Evolutionary conservation across 2,329 filamentous ascomycete genomes (phyloP), one percentile per base, ranked within the genome.

Genomic region (Fusarium sarcochroum): DNA sequence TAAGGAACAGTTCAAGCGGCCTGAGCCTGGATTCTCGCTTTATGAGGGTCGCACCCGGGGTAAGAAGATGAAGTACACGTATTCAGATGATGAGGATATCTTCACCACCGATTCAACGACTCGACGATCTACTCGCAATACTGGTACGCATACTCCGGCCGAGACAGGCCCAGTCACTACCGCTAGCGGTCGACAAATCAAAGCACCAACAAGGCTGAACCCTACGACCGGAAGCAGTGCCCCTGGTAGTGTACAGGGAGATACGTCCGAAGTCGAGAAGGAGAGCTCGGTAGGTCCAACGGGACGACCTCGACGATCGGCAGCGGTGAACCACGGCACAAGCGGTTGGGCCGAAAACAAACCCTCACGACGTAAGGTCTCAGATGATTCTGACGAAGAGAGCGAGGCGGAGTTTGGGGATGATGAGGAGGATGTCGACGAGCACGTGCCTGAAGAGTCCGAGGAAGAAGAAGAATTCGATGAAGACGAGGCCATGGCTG

Each of bases 31-130:
- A 6, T 97, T 95, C 77, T 98, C 94, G 1, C 84, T 97, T 59
- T 99, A 99, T 78, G 96, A 99, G 82, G 96, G 96, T 49, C 93
- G 96, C 53, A 99, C 97, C 7, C 90, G 96, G 61, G 96, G 96
- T 58, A 98, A 99, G 84, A 92, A 95, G 64, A 92, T 97, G 81
- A 97, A 94, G 79, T 99, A 99, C 76, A 99, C 93, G 0, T 99
- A 93, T 76, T 97, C 94, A 1, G 94, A 98, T 52, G 93, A 97
- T 23, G 93, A 97, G 70, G 91, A 91, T 35, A 89, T 90, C 17
- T 88, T 89, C 53, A 88, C 87, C 51, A 88, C 87, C n/a, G 88
- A 90, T 75, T 90, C 90, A 35, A 86, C 87, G 7, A 79, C 81
- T 78, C 58, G 94, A 83, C 87, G 90, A 8, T 93, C 93, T 14